A percentile compares a stretch with the other conserved stretches of the same genome.
phyloP scores from a whole-genome alignment of 208 protist genomes.

The Acanthamoeba lugdunensis region DNA sequence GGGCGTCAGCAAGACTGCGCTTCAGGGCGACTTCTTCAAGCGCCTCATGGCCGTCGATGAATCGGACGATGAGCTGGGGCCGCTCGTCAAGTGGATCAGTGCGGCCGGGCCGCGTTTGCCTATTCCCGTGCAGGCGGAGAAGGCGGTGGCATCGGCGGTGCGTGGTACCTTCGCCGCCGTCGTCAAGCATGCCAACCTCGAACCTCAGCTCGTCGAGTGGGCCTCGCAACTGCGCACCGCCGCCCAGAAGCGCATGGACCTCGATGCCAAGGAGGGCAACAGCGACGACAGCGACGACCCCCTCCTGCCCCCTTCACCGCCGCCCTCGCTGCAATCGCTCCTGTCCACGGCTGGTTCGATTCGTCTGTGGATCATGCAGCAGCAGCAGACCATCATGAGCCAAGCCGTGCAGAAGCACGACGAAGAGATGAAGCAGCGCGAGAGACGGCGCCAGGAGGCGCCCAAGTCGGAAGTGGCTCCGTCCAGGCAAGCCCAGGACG shows the following conservation, averaged over 20 bases:
- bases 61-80: not conserved
- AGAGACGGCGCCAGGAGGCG: not conserved
- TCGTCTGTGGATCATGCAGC: conserved; percentile 55
- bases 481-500: not conserved
- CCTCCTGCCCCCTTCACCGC: not conserved
- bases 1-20: not conserved
- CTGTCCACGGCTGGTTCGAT: not conserved
- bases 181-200: conserved; percentile 24
- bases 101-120: conserved; percentile 1
- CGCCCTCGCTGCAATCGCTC: not conserved
- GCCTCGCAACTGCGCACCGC: not conserved
- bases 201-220: conserved; percentile 9
- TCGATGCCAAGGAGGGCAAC: not conserved
- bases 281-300: not conserved
- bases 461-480: not conserved
- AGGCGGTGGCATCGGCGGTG: not conserved
- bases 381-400: conserved; percentile 53
- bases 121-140: conserved; percentile 19
- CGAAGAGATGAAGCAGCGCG: not conserved
- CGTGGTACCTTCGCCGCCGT: conserved; percentile 55
- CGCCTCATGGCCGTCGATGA: conserved; percentile 17
- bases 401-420: conserved; percentile 34
- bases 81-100: conserved; percentile 28
- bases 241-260: not conserved
- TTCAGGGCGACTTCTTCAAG: conserved; percentile 9